These are phyloP conservation scores for Calonectria henricotiae DNA, from an alignment of 2,329 filamentous ascomycete species.

Conservation along the genomic window DNA sequence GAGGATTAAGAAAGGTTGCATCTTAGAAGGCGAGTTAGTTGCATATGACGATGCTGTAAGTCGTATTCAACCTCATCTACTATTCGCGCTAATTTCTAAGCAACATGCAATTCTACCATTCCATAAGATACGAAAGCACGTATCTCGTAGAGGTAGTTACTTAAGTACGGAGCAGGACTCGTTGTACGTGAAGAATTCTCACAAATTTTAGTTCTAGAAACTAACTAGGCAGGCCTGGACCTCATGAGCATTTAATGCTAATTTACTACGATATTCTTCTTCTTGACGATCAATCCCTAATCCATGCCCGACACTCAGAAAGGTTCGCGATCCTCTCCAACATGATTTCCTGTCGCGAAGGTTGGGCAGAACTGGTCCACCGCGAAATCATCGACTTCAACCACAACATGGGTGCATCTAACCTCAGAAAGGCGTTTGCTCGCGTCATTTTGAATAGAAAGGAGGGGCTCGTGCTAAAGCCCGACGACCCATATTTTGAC, in stretches of 20 bases:
- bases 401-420: conserved; percentile 65
- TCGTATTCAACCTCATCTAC: neutral
- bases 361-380: conserved; percentile 78
- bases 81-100: conserved; percentile 52
- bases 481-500: conserved; percentile 84
- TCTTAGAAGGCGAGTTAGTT: conserved; percentile 87
- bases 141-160: conserved; percentile 80
- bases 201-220: neutral
- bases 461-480: conserved; percentile 88
- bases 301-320: conserved; percentile 70
- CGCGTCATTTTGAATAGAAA: conserved; percentile 76
- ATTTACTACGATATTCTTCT: conserved; percentile 74
- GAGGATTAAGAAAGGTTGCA: conserved; percentile 76
- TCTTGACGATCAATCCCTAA: conserved; percentile 69
- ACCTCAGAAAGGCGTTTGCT: conserved; percentile 77
- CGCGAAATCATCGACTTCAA: conserved; percentile 80
- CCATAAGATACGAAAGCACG: conserved; percentile 86
- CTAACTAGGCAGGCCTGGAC: conserved; percentile 62
- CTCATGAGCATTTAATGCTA: conserved; percentile 74
- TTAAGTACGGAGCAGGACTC: conserved; percentile 81
- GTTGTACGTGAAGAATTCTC: conserved; percentile 61
- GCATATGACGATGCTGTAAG: conserved; percentile 79
- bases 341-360: conserved; percentile 68
- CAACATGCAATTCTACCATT: conserved; percentile 80
- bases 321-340: conserved; percentile 74